Base-by-base conservation (phyloP, 73 alveolate species). In the Durusdinium trenchii region DNA sequence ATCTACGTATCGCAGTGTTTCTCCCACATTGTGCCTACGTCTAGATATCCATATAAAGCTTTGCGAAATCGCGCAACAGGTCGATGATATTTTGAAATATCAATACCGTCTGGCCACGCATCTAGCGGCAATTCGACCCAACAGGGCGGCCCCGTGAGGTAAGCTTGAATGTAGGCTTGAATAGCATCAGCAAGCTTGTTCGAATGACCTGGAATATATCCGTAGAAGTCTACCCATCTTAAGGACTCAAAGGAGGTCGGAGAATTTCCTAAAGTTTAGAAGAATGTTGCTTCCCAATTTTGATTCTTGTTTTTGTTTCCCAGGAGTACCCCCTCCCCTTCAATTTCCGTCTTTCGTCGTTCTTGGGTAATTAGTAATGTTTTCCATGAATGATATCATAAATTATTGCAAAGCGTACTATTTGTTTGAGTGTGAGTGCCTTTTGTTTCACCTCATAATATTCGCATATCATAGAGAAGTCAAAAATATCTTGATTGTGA, bases 11-110 rank as follows among this genome's bases (percentile, higher is more conserved):
- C 93, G n/a, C 93, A 82, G 54, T 47, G 93, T 35, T 82, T n/a
- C n/a, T 82, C 93, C 87, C 87, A 82, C 79, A 84, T 35, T 26
- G 94, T 84, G 12, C 94, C 94, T 0, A 78, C 50, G 36, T 84
- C 94, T 0, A 83, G 95, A 40, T 86, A 83, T 4, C 95, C 95
- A 57, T 86, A 57, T 3, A 54, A 62, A 2, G 81, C 95, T 18
- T 86, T 86, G 36, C 36, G 46, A 43, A 86, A 40, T 6, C 95
- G 45, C 2, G 26, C 62, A 0, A 86, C 83, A 40, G 95, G 95
- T 42, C 95, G 4, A 0, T 83, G 40, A 35, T 1, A 86, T 32
- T 38, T 45, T 26, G 14, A 32, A 5, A 1, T 0, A 14, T 51
- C 40, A 9, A 52, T 40, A 5, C 32, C 52, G 0, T 50, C 36